Base-by-base conservation (phyloP, 495 filamentous ascomycete species). In the Neurospora sp. region DNA sequence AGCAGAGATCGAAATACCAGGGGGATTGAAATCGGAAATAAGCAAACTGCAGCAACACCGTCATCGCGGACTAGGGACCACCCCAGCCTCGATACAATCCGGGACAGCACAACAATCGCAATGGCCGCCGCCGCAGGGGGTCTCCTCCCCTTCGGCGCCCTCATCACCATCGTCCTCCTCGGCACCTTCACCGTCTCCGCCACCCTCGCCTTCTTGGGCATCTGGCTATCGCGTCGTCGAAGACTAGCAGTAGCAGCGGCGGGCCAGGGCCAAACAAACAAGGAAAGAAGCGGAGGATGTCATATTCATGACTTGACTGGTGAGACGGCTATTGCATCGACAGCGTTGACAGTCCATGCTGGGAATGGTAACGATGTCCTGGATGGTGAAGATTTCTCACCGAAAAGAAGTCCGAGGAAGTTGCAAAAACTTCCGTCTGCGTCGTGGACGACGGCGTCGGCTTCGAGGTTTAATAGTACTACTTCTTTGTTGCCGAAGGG, bases 211-310 rank as follows among this genome's bases (percentile, higher is more conserved):
- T 72, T 70, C 35, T 46, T 78, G 8, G 69, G 71, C 11, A 71
- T 76, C 31, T 78, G 71, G 71, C 54, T 70, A 35, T 76, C 75
- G 6, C 72, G 76, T 37, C 73, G 71, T 35, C 73, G 70, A 70
- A 37, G 69, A 18, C 4, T 62, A 38, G 12, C 69, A 5, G n/a
- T 66, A 46, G 42, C 18, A 20, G 42, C 42, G 8, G 42, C 42
- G 42, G 42, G 42, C n/a, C 42, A 46, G n/a, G n/a, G 42, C 18
- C 42, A 46, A 18, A 46, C 31, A 3, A 37, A 69, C 37, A 62
- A 40, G 39, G 39, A 71, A n/a, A 71, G 12, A 14, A 12, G 31
- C 20, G 70, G 1, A 23, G 70, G 1, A 23, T 54, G 20, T 48
- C 44, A 3, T 66, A 20, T 14, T 11, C 11, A 18, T 35, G 54